Evolutionary conservation across 2,329 filamentous ascomycete genomes (phyloP).

Genomic region (Tolypocladium ovalisporum): DNA sequence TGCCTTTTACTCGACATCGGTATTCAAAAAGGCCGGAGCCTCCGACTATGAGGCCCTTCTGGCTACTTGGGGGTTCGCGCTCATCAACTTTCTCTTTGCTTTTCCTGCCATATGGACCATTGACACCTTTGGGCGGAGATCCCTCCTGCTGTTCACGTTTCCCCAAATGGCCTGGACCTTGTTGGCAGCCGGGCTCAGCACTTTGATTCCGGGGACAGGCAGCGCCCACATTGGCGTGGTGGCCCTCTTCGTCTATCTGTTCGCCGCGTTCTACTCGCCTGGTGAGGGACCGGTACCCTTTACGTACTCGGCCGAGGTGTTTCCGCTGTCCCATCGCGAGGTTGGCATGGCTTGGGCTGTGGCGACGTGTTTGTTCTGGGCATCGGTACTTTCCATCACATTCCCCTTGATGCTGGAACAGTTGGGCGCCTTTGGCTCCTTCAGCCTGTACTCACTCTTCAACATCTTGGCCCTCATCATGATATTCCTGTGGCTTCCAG

Average conservation of each 20-base stretch:
- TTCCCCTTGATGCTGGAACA: slow-evolving; percentile 44
- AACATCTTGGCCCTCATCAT: slow-evolving; percentile 43
- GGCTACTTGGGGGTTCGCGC: slow-evolving; percentile 46
- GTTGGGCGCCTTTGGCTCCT: slow-evolving; percentile 35
- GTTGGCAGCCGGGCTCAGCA: slow-evolving; percentile 34
- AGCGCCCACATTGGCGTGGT: slow-evolving; percentile 31
- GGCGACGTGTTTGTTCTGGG: slow-evolving; percentile 52
- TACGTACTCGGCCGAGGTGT: slow-evolving; percentile 59
- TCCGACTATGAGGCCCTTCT: slow-evolving; percentile 43
- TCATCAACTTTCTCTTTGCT: slow-evolving; percentile 48
- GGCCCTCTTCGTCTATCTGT: slow-evolving; percentile 46
- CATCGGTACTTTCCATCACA: slow-evolving; percentile 50
- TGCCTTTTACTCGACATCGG: slow-evolving; percentile 61
- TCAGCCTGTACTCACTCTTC: slow-evolving; percentile 43
- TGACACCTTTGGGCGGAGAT: slow-evolving; percentile 44
- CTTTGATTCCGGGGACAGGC: slow-evolving; percentile 30
- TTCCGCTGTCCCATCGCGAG: slow-evolving; percentile 59
- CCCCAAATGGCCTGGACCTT: slow-evolving; percentile 31
- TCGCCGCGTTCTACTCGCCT: slow-evolving; percentile 38
- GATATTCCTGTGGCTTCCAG: slow-evolving; percentile 46
- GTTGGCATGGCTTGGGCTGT: slow-evolving; percentile 62
- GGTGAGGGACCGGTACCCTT: slow-evolving; percentile 58
- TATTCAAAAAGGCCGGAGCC: slow-evolving; percentile 48
- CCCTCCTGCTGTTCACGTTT: slow-evolving; percentile 32
- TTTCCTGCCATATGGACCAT: slow-evolving; percentile 49